Percentiles rank a stretch among this genome's conserved stretches.
Evolutionary conservation across 2,329 filamentous ascomycete genomes (phyloP).

Genomic region (Claviceps humidiphila): DNA sequence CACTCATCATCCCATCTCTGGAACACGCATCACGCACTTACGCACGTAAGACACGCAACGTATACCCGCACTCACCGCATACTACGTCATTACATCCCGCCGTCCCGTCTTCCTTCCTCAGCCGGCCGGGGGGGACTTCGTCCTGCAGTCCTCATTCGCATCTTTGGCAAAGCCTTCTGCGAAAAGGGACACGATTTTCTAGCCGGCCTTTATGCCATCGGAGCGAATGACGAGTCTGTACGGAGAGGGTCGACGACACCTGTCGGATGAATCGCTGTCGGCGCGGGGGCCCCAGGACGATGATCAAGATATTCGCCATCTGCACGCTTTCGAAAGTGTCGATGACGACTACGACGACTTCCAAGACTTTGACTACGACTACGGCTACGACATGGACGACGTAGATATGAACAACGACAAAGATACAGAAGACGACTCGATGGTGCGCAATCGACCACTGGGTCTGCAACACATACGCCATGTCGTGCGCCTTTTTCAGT

Average conservation of each 20-base stretch:
- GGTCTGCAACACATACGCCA: conserved; percentile 12
- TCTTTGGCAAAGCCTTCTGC: neutral
- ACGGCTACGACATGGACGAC: too few relatives aligned
- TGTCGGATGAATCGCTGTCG: neutral
- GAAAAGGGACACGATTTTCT: neutral
- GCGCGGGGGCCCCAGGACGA: neutral
- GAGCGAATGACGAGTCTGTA: neutral
- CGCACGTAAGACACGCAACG: too few relatives aligned
- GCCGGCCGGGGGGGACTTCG: too few relatives aligned
- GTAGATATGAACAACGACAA: too few relatives aligned
- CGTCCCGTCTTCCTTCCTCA: too few relatives aligned
- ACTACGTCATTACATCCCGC: neutral
- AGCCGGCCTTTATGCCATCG: too few relatives aligned
- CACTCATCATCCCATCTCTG: neutral
- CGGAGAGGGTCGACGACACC: neutral
- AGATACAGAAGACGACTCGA: neutral
- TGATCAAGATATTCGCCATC: too few relatives aligned
- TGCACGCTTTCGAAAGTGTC: neutral
- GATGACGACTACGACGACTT: neutral
- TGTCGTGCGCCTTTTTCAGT: conserved; percentile 62
- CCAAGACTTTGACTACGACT: neutral
- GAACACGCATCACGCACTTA: too few relatives aligned
- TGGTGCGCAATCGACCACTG: conserved; percentile 2
- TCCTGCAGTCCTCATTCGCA: conserved; percentile 2
- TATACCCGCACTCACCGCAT: too few relatives aligned